A percentile compares a stretch with the other conserved stretches of the same genome.
Conservation (phyloP, 2,329 filamentous ascomycete species). For the Madurella mycetomatis region DNA sequence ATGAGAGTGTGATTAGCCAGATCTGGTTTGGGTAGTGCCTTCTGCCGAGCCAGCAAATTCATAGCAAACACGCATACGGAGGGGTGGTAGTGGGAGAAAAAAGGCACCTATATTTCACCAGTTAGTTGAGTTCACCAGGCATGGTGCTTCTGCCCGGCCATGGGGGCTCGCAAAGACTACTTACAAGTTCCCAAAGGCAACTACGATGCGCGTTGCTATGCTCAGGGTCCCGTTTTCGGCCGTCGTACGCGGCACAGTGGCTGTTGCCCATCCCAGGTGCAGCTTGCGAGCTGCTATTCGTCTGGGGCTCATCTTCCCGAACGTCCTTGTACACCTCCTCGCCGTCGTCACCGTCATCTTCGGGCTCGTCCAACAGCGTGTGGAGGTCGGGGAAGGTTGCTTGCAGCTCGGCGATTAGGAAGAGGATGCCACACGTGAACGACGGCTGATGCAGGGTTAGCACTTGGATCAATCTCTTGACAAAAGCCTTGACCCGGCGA, state of each 20-base stretch:
- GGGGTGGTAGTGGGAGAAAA: conserved; percentile 82
- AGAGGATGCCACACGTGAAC: conserved; percentile 90
- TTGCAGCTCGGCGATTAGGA: conserved; percentile 78
- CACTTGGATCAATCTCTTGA: conserved; percentile 86
- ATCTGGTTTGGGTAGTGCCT: conserved; percentile 82
- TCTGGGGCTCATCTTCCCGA: conserved; percentile 60
- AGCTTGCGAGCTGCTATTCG: conserved; percentile 38
- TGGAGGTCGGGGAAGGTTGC: conserved; percentile 74
- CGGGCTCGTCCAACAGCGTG: conserved; percentile 73
- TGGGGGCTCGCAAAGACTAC: conserved; percentile 27
- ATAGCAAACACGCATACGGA: conserved; percentile 82
- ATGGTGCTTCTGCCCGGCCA: no score
- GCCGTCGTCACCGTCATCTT: conserved; percentile 68
- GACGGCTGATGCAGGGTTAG: conserved; percentile 84
- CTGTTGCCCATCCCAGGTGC: conserved; percentile 20
- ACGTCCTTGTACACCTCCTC: conserved; percentile 52
- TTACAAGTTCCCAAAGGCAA: conserved; percentile 86
- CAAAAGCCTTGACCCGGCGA: conserved; percentile 90
- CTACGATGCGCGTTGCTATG: conserved; percentile 89
- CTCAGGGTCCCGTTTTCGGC: conserved; percentile 85
- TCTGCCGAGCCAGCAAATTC: conserved; percentile 63
- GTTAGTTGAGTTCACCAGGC: not conserved
- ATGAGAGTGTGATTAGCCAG: conserved; percentile 85
- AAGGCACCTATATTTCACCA: conserved; percentile 49
- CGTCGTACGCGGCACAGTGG: conserved; percentile 59